Evolutionary conservation across 208 protist genomes (phyloP), one percentile per base, ranked within the genome.

Genomic region (Naegleria fowleri): DNA sequence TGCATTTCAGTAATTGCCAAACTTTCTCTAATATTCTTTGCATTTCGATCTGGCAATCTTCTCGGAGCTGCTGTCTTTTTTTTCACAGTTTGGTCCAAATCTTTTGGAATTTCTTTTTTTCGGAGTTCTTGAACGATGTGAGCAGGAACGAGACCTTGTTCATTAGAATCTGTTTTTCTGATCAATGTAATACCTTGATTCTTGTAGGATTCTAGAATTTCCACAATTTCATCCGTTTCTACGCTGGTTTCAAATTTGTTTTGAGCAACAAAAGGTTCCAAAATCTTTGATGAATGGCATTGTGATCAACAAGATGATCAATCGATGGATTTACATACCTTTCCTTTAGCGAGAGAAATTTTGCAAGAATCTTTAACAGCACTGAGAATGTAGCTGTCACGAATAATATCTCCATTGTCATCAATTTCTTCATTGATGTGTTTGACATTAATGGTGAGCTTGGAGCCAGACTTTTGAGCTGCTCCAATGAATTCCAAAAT

Each of bases 361-460:
- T 79, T 79, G 29, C 25, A 36, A 13, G 6, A 36, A 79, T 79
- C 67, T 33, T 79, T 79, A 33, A 79, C 29, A 79, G 19, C 29
- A 36, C 6, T n/a, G 9, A 79, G n/a, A 13, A 36, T 11, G 19
- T 11, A 33, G n/a, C 67, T 79, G n/a, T 79, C 29, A 36, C 67
- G 16, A 79, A n/a, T 36, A 33, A 36, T 36, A 36, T 79, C 67
- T 36, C 29, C 16, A 25, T 29, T 79, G 25, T 29, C 25, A 79
- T 79, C 67, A 36, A 79, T 79, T 36, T 79, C 67, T 79, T 79
- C 29, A 79, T 79, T 79, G 29, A 79, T 79, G 67, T 79, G 67
- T 79, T 33, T 79, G 29, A 79, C n/a, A 6, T 25, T 79, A 36
- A 36, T 79, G 19, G 13, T 36, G n/a, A 79, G 25, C 9, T 36